Evolutionary conservation across 2,329 filamentous ascomycete genomes (phyloP).

Genomic region (Phoma sp.): DNA sequence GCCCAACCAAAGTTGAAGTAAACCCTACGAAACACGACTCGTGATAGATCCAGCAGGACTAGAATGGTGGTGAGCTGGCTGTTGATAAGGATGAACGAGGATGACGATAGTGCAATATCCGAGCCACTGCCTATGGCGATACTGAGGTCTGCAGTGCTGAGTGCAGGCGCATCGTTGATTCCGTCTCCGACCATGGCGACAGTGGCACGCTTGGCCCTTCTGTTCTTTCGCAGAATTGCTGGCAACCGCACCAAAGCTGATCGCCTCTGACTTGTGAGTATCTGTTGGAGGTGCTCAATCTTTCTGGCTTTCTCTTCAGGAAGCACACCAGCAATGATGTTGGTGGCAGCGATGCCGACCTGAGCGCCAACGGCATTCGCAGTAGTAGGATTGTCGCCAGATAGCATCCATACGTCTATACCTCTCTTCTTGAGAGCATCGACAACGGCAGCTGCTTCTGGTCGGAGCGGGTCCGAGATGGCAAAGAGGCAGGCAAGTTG

Average conservation of each 20-base stretch:
- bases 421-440: constrained; percentile 67
- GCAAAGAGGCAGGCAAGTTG: constrained; percentile 70
- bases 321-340: constrained; percentile 86
- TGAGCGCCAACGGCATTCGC: constrained; percentile 77
- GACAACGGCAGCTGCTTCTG: constrained; percentile 71
- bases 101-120: constrained; percentile 81
- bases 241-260: constrained; percentile 28
- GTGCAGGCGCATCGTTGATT: constrained; percentile 83
- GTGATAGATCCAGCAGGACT: constrained; percentile 73
- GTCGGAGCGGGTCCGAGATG: constrained; percentile 80
- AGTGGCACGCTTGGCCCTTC: constrained; percentile 53
- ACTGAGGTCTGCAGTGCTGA: constrained; percentile 80
- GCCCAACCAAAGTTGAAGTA: constrained; percentile 89
- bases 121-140: constrained; percentile 82
- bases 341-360: constrained; percentile 73
- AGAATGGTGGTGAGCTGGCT: constrained; percentile 73
- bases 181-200: constrained; percentile 88
- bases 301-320: constrained; percentile 81
- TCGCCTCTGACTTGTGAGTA: constrained; percentile 32
- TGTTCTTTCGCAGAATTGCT: constrained; percentile 7
- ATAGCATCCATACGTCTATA: constrained; percentile 87
- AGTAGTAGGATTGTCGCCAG: constrained; percentile 87
- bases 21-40: constrained; percentile 76
- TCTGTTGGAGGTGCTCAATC: constrained; percentile 59
- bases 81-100: constrained; percentile 80